Evolutionary conservation across 2,329 filamentous ascomycete species (phyloP), one percentile per base, ranked within the genome.

Genomic region (Neocucurbitaria cava): DNA sequence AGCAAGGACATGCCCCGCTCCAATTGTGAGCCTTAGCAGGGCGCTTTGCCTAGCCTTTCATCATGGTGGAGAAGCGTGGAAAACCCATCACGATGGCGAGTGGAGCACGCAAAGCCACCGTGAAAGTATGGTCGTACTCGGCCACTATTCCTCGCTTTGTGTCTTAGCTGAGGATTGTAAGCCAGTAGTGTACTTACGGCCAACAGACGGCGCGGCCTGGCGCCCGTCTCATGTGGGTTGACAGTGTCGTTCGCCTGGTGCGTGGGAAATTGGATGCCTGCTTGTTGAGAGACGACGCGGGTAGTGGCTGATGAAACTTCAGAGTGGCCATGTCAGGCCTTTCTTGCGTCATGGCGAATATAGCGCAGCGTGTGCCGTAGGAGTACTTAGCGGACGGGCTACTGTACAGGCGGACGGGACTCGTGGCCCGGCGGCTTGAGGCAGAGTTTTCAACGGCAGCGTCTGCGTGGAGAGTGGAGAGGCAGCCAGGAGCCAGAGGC

Each of bases 41-140:
- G 45, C n/a, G 38, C 33, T 51, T 45, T 57, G 59, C 49, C 61
- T 62, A 42, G 57, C 59, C 58, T 50, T 49, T 44, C 59, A 64
- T 65, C 56, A 64, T 61, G 56, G 64, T 66, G 61, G 59, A 66
- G 61, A 49, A 49, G 50, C 28, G 24, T 49, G 57, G 55, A 59
- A 59, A 60, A 59, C 45, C 49, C 46, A 54, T 64, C 55, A 36
- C 46, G 52, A 49, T 49, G 57, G 52, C 49, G 48, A 55, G 51
- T 30, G 48, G 56, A 48, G 53, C 43, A 35, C 28, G 28, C 5
- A 35, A 40, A 47, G 45, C 7, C n/a, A 46, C 40, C 39, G 43
- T 41, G 51, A 30, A 40, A 55, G 24, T n/a, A n/a, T n/a, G 39
- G 52, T 58, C 51, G 56, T 54, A 52, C 43, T 42, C 44, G 41